phyloP scores from a whole-genome alignment of 495 filamentous ascomycete genomes.

The Annulohypoxylon bovei region DNA sequence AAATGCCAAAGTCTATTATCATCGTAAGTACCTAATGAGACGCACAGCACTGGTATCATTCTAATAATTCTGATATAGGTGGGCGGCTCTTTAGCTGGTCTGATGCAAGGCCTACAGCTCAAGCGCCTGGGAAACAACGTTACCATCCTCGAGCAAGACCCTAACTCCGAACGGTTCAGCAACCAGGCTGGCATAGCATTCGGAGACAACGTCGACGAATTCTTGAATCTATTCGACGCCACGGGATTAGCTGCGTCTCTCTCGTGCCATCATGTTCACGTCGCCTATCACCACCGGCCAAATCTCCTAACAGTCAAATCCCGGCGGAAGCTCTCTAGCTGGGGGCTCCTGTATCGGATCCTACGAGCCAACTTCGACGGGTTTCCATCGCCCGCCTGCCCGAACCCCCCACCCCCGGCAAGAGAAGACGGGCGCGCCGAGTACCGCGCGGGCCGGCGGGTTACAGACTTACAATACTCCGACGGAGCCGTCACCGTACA shows the following conservation, averaged over 20 bases:
- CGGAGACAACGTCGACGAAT: conserved; percentile 32
- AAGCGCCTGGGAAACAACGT: conserved; percentile 54
- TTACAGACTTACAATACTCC: conserved; percentile 49
- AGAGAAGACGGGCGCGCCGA: conserved; percentile 47
- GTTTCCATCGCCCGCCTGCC: conserved; percentile 39
- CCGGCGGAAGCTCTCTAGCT: conserved; percentile 52
- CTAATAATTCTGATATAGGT: too few relatives aligned
- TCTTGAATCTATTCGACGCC: conserved; percentile 34
- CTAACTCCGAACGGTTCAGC: conserved; percentile 48
- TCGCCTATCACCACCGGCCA: not conserved
- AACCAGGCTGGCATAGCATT: conserved; percentile 61
- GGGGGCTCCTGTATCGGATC: conserved; percentile 60
- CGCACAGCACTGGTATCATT: too few relatives aligned
- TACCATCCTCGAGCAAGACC: conserved; percentile 59
- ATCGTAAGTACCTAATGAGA: too few relatives aligned
- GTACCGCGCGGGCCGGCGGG: conserved; percentile 55
- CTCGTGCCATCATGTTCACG: not conserved
- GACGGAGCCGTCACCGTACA: conserved; percentile 43
- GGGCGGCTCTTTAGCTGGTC: not conserved
- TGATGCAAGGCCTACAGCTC: conserved; percentile 51
- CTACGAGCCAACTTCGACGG: conserved; percentile 63
- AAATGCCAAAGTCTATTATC: too few relatives aligned
- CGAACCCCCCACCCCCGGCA: conserved; percentile 31
- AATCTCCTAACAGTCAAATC: not conserved
- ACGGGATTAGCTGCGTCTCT: conserved; percentile 5